These are phyloP conservation scores for Macrotyloma uniflorum DNA, from an alignment of 306 rosid genomes.

Conservation along the genomic window DNA sequence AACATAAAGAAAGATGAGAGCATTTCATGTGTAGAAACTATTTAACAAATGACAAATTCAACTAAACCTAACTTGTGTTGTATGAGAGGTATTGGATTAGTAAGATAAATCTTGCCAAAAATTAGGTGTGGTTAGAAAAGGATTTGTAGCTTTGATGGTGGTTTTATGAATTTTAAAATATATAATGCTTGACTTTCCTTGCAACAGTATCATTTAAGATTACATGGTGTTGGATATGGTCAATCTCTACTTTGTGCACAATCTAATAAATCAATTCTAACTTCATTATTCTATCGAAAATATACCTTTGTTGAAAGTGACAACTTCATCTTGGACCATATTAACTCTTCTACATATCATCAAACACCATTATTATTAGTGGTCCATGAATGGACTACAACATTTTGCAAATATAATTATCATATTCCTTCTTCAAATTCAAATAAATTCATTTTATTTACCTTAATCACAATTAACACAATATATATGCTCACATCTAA, in stretches of 20 bases:
- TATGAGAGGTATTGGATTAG: conserved; percentile 43
- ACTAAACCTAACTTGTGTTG: conserved; percentile 58
- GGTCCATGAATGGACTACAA: conserved; percentile 36
- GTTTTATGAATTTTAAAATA: conserved; percentile 37
- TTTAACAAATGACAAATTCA: conserved; percentile 43
- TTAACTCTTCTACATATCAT: conserved; percentile 31
- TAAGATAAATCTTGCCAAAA: conserved; percentile 49
- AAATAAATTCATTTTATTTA: background rate
- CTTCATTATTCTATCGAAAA: conserved; percentile 41
- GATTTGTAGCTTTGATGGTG: conserved; percentile 51
- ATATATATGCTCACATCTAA: background rate
- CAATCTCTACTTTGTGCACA: conserved; percentile 38
- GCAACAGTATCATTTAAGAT: too few relatives aligned
- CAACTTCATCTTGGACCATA: conserved; percentile 44
- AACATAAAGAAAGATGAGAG: background rate
- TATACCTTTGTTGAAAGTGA: conserved; percentile 45
- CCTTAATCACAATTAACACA: background rate
- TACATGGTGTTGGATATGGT: conserved; percentile 48
- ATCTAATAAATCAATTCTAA: conserved; percentile 31
- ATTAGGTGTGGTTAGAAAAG: conserved; percentile 41
- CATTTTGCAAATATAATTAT: conserved; percentile 41
- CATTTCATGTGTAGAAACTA: background rate
- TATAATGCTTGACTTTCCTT: conserved; percentile 52
- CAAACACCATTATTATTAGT: conserved; percentile 38
- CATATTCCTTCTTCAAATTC: conserved; percentile 29